Evolutionary conservation across 345 rosid species (phyloP).

Genomic region (Lepidium africanum): DNA sequence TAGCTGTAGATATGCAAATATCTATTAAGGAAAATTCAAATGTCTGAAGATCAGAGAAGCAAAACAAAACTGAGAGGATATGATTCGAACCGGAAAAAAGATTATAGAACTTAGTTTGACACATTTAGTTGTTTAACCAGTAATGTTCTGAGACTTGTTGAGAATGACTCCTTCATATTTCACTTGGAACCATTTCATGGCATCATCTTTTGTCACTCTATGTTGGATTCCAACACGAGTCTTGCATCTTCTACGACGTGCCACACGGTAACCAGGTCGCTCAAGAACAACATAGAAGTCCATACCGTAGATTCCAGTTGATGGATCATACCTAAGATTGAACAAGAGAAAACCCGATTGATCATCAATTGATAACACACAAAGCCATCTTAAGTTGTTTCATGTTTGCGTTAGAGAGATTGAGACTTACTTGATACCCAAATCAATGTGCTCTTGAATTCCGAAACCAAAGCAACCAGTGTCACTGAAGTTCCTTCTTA

Average conservation of each 20-base stretch:
- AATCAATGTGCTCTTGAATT: conserved; percentile 94
- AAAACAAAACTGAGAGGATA: conserved; percentile 11
- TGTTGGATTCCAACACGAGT: conserved; percentile 55
- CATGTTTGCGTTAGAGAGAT: neutral
- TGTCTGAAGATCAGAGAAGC: neutral
- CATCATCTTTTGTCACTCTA: conserved; percentile 50
- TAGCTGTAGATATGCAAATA: neutral
- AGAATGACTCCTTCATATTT: conserved; percentile 61
- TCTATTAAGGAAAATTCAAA: neutral
- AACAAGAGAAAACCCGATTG: neutral
- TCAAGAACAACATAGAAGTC: conserved; percentile 54
- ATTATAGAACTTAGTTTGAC: neutral
- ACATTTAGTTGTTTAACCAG: conserved; percentile 1
- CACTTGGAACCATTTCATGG: conserved; percentile 62
- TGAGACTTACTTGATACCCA: conserved; percentile 72
- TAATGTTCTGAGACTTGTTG: conserved; percentile 39
- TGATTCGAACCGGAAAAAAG: neutral
- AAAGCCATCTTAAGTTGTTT: neutral
- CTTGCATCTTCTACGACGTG: conserved; percentile 51
- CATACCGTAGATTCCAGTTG: conserved; percentile 54
- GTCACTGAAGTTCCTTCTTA: conserved; percentile 91
- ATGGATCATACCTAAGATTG: conserved; percentile 43
- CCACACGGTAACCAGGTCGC: conserved; percentile 54
- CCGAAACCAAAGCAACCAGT: conserved; percentile 98
- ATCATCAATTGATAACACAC: neutral